A percentile compares a stretch with the other conserved stretches of the same genome.
Conservation (phyloP, 129 eudicot genomes). For the Flaveria ramosissima region DNA sequence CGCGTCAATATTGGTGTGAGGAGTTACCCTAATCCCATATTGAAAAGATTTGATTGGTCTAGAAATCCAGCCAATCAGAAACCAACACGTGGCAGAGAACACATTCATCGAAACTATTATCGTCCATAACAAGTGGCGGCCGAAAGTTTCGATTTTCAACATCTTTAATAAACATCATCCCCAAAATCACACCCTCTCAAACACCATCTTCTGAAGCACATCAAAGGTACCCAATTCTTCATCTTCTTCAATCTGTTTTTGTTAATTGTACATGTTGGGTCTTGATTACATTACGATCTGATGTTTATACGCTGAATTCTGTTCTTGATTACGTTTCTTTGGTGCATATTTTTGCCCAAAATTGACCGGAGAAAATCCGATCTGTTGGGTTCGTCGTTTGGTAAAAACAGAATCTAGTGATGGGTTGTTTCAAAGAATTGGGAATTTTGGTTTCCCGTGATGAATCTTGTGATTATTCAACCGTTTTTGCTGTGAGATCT, state of each 20-base stretch:
- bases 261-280: background rate
- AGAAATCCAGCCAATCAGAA: conserved; percentile 12
- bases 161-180: conserved; percentile 10
- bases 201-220: conserved; percentile 21
- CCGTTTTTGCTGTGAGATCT: conserved; percentile 23
- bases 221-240: conserved; percentile 33
- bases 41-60: background rate
- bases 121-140: conserved; percentile 33
- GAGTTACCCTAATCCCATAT: background rate
- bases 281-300: conserved; percentile 18
- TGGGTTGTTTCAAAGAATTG: background rate
- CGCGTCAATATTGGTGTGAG: background rate
- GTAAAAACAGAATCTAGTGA: background rate
- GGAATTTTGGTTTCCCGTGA: background rate
- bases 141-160: conserved; percentile 28
- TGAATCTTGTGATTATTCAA: conserved; percentile 13
- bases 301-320: conserved; percentile 3
- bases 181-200: conserved; percentile 11
- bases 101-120: conserved; percentile 17
- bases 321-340: conserved; percentile 15
- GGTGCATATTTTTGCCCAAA: background rate
- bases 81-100: conserved; percentile 16
- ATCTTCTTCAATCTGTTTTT: conserved; percentile 12
- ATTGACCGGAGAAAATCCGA: conserved; percentile 1
- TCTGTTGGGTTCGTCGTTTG: conserved; percentile 9